phyloP scores from a whole-genome alignment of 1,284 basidiomycete genomes.

The Phellopilus nigrolimitatus region DNA sequence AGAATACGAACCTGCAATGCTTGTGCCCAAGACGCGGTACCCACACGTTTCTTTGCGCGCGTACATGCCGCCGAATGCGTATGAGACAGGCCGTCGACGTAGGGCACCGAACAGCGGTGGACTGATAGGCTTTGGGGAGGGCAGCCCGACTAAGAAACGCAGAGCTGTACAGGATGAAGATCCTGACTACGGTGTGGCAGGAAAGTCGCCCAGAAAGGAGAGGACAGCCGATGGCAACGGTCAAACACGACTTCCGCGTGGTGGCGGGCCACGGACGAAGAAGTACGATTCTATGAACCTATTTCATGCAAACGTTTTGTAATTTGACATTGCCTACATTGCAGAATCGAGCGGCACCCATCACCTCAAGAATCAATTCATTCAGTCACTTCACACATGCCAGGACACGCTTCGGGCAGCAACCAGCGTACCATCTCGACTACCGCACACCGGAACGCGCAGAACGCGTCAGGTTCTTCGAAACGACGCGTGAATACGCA shows the following conservation, averaged over 20 bases:
- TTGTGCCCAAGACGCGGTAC: slow-evolving; percentile 63
- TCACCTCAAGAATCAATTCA: slow-evolving; percentile 71
- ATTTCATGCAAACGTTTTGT: not conserved
- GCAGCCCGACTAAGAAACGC: slow-evolving; percentile 60
- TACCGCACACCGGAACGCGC: slow-evolving; percentile 25
- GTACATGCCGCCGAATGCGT: slow-evolving; percentile 52
- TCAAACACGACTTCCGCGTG: slow-evolving; percentile 37
- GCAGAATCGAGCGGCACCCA: slow-evolving; percentile 52
- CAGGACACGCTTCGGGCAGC: slow-evolving; percentile 28
- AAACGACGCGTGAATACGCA: slow-evolving; percentile 19
- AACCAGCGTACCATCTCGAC: slow-evolving; percentile 31
- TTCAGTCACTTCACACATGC: slow-evolving; percentile 58
- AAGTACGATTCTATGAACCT: slow-evolving; percentile 42
- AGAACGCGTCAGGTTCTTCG: slow-evolving; percentile 6
- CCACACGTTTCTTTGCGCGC: slow-evolving; percentile 66
- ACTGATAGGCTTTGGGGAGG: slow-evolving; percentile 40
- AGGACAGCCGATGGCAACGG: slow-evolving; percentile 36
- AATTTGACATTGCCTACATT: not conserved
- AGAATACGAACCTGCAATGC: slow-evolving; percentile 53
- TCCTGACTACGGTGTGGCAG: slow-evolving; percentile 36
- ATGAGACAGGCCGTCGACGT: slow-evolving; percentile 55
- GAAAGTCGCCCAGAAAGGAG: slow-evolving; percentile 42
- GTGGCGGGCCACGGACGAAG: slow-evolving; percentile 50
- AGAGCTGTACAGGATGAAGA: slow-evolving; percentile 56
- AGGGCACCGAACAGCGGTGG: slow-evolving; percentile 41